Base-by-base conservation (phyloP, 2,329 filamentous ascomycete genomes). In the Ceratocystis colombiana region DNA sequence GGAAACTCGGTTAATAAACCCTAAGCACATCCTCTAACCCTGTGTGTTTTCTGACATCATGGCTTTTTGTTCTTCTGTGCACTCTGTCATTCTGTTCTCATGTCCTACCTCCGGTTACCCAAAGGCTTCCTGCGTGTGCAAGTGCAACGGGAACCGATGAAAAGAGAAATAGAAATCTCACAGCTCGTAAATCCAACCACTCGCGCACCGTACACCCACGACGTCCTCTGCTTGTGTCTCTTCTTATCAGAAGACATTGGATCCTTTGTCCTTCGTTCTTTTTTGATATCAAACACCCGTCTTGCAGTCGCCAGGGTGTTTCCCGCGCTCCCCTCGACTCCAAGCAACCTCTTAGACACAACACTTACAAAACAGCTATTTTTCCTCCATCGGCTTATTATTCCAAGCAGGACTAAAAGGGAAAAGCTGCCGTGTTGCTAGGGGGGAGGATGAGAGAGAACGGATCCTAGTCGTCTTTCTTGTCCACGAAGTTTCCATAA, bases 161-260 rank as follows among this genome's bases (percentile, higher is more conserved):
- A 57, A 25, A 33, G 10, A 30, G 30, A 25, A 57, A 57, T 22
- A 41, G 37, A 41, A 41, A 30, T 30, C 53, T 8, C 28, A 8
- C 20, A 57, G 53, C 53, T 57, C 53, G 53, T 57, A 57, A 57
- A 57, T 30, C 22, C 28, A 57, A n/a, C 53, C 53, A 57, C 22
- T 22, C 50, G 15, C 50, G 5, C 6, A 12, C 12, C 20, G 3
- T 15, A 20, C 22, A 8, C 22, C n/a, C 6, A 20, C n/a, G 5
- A 22, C n/a, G 17, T 12, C n/a, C 22, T 25, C 48, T 50, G 50
- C 12, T 55, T 20, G 46, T 48, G 46, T 48, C 37, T 41, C 37
- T 41, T 37, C 1, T 37, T 37, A 12, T 37, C 33, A 37, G 8
- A 37, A 37, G 8, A 37, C 37, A 12, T 41, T 15, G 37, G 12